Evolutionary conservation across 495 filamentous ascomycete species (phyloP).

Genomic region (Extremus antarcticus): DNA sequence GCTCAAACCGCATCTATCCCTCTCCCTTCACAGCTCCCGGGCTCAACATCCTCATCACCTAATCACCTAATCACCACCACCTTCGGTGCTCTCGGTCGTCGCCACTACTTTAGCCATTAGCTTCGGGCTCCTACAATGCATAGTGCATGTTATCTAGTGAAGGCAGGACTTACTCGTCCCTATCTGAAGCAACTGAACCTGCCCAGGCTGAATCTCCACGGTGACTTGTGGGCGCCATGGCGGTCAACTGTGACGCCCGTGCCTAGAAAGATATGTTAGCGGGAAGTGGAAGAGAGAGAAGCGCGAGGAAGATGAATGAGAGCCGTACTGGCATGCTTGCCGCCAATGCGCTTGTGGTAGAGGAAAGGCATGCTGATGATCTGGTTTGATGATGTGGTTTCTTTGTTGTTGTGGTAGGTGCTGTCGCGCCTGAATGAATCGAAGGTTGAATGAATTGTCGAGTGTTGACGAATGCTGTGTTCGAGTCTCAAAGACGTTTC

Average conservation of each 20-base stretch:
- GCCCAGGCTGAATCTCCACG: not conserved
- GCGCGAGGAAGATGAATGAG: not conserved
- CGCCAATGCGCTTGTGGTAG: not conserved
- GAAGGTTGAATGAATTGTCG: not conserved
- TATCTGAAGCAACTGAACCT: constrained; percentile 1
- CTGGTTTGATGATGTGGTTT: not conserved
- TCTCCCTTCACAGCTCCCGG: too few relatives aligned
- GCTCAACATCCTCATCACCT: too few relatives aligned
- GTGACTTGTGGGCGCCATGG: not conserved
- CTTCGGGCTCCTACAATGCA: too few relatives aligned
- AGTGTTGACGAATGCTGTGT: too few relatives aligned
- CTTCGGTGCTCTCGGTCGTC: too few relatives aligned
- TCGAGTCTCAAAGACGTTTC: too few relatives aligned
- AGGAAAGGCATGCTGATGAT: not conserved
- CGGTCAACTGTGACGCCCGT: not conserved
- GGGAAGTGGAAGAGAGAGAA: not conserved
- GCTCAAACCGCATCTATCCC: too few relatives aligned
- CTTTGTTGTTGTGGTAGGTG: not conserved
- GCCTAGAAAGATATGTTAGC: not conserved
- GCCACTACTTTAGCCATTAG: too few relatives aligned
- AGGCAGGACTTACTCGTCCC: too few relatives aligned
- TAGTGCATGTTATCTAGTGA: too few relatives aligned
- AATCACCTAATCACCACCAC: too few relatives aligned
- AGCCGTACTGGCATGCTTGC: not conserved
- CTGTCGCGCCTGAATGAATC: not conserved